Evolutionary conservation across 805 yeast genomes (phyloP), one percentile per base, ranked within the genome.

Genomic region (Candida ipomoeae): DNA sequence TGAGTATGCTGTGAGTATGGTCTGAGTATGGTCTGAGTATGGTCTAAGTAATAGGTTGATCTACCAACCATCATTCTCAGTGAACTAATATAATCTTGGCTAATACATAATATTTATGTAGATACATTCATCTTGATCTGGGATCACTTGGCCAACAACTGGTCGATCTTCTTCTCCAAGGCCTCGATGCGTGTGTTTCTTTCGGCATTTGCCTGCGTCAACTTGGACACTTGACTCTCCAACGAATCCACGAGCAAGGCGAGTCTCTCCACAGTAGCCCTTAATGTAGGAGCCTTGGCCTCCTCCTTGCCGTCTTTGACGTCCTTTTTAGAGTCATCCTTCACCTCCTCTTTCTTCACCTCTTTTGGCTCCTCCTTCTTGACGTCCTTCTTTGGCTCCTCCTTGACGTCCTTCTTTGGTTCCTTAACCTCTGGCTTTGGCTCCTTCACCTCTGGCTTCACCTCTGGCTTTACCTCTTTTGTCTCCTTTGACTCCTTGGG

Each of bases 191-290:
- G 81, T 39, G 72, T 82, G 61, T 87, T 92, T 62, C 85, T 87
- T 33, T 80, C 85, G n/a, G 75, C 55, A 49, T 81, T 84, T 3
- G 84, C 72, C 15, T 73, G 70, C 7, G 76, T 70, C 51, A 87
- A 71, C 49, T 67, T 74, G 10, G 71, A 60, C 41, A 87, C 78
- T 40, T 83, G 80, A 0, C 68, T 49, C 62, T 87, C 90, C 43
- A 87, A 73, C 29, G 75, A 70, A 2, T 71, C 69, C 18, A 85
- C 89, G 33, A 87, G 66, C 2, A 69, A 51, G 5, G 86, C 81
- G 48, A 87, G 71, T 55, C 79, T 84, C 55, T 85, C 92, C 32
- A 87, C 84, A 1, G 89, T 82, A 8, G 81, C 85, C 60, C 85
- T 85, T 52, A 87, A 73, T 0, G 90, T 86, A 32, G 86, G 76